Evolutionary conservation across 192 early-diverging fungal species (phyloP).

Genomic region (Entomortierella beljakovae): DNA sequence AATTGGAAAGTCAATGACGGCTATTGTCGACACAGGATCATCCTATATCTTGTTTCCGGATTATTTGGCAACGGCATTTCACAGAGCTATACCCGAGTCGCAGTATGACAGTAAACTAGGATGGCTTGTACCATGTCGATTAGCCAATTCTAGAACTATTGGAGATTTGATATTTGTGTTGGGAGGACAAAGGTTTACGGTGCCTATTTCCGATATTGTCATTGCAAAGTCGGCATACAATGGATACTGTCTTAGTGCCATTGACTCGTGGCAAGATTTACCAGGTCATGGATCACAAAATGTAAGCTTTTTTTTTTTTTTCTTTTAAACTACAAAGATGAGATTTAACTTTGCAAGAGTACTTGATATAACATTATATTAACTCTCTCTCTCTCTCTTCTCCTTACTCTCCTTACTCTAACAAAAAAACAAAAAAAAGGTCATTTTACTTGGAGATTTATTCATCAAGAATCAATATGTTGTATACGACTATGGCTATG

Average conservation of each 20-base stretch:
- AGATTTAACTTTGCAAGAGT: not conserved
- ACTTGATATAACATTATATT: not conserved
- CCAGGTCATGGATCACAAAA: conserved; percentile 45
- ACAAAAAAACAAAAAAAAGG: too few relatives aligned
- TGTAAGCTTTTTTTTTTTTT: conserved; percentile 27
- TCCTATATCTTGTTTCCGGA: conserved; percentile 62
- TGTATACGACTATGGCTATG: conserved; percentile 41
- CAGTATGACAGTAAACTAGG: conserved; percentile 38
- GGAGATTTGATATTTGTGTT: conserved; percentile 45
- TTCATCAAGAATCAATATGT: conserved; percentile 55
- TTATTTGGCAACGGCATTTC: conserved; percentile 45
- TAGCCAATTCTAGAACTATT: conserved; percentile 34
- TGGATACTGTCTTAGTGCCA: conserved; percentile 37
- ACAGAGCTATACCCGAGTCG: conserved; percentile 39
- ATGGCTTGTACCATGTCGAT: conserved; percentile 32
- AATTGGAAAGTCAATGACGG: conserved; percentile 46
- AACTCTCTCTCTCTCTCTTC: not conserved
- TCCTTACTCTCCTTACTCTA: too few relatives aligned
- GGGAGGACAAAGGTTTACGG: conserved; percentile 23
- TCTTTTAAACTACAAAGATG: not conserved
- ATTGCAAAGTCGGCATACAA: conserved; percentile 43
- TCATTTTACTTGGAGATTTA: conserved; percentile 47
- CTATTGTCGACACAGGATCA: conserved; percentile 71
- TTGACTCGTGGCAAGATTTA: conserved; percentile 48
- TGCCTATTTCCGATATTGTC: conserved; percentile 50